A percentile compares a stretch with the other conserved stretches of the same genome.
These are phyloP conservation scores for Mucuna pruriens DNA, from an alignment of 306 rosid genomes.

Conservation along the genomic window DNA sequence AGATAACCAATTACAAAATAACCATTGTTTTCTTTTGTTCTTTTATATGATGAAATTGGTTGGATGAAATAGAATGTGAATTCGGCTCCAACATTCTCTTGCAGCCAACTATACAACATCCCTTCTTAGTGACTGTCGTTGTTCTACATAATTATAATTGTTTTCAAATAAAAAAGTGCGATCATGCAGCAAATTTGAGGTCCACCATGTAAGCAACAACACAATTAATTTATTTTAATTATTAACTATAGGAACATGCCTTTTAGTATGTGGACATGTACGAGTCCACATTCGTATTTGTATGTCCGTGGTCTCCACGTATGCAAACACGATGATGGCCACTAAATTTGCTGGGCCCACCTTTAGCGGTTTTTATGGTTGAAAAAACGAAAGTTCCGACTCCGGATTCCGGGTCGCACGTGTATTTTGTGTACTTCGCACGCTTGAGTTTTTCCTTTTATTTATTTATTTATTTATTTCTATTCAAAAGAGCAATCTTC, in stretches of 20 bases:
- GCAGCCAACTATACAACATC: slow-evolving; percentile 1
- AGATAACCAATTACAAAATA: not conserved
- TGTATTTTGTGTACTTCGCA: not conserved
- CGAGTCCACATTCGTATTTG: not conserved
- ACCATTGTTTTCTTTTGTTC: not conserved
- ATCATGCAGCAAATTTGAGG: slow-evolving; percentile 19
- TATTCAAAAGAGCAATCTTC: not conserved
- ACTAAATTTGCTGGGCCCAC: slow-evolving; percentile 9
- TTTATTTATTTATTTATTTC: not conserved
- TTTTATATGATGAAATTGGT: not conserved
- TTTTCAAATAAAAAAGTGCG: not conserved
- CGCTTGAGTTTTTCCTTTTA: not conserved
- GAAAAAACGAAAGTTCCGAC: not conserved
- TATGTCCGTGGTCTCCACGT: not conserved
- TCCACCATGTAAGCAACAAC: slow-evolving; percentile 5
- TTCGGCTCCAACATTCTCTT: not conserved
- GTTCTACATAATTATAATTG: not conserved
- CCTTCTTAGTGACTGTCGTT: not conserved
- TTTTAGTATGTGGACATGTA: not conserved
- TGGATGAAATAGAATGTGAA: not conserved
- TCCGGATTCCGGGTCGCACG: slow-evolving; percentile 3
- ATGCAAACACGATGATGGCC: slow-evolving; percentile 16
- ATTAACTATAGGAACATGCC: not conserved
- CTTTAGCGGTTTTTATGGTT: slow-evolving; percentile 34
- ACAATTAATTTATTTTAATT: not conserved